A percentile compares a stretch with the other conserved stretches of the same genome.
phyloP scores from a whole-genome alignment of 306 rosid genomes.

The Quercus parvula region DNA sequence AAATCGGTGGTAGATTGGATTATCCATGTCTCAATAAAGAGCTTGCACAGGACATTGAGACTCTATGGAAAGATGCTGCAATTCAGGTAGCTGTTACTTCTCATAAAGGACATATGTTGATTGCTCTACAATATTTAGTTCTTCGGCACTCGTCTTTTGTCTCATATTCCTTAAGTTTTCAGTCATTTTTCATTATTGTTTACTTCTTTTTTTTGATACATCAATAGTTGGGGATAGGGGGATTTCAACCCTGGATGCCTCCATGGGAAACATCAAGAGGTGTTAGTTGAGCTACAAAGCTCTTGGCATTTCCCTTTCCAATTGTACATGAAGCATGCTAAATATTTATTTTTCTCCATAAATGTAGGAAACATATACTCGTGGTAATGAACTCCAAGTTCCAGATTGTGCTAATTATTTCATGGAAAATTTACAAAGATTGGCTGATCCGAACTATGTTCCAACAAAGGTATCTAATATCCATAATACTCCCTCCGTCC shows the following conservation, averaged over 20 bases:
- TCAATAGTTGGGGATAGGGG: too few relatives aligned
- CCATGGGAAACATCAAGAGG: too few relatives aligned
- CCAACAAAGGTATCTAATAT: conserved; percentile 79
- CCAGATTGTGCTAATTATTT: conserved; percentile 92
- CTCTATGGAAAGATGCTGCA: conserved; percentile 81
- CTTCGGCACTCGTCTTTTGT: not conserved
- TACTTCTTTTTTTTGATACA: too few relatives aligned
- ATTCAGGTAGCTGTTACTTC: conserved; percentile 70
- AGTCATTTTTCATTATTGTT: not conserved
- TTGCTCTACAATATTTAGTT: conserved; percentile 3
- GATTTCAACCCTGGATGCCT: too few relatives aligned
- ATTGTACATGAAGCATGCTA: not conserved
- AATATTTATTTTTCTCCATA: conserved; percentile 11
- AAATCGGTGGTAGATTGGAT: conserved; percentile 80
- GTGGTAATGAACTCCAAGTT: conserved; percentile 93
- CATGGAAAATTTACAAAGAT: conserved; percentile 88
- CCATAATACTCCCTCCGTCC: not conserved
- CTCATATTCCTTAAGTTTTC: not conserved
- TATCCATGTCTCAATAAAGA: conserved; percentile 79
- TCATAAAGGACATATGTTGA: conserved; percentile 18
- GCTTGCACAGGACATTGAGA: conserved; percentile 79
- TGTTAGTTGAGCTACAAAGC: too few relatives aligned
- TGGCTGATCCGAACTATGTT: conserved; percentile 70
- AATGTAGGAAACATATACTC: conserved; percentile 83
- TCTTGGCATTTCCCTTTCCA: not conserved